phyloP scores from a whole-genome alignment of 2,329 filamentous ascomycete genomes.

The Dactylellina cionopaga region DNA sequence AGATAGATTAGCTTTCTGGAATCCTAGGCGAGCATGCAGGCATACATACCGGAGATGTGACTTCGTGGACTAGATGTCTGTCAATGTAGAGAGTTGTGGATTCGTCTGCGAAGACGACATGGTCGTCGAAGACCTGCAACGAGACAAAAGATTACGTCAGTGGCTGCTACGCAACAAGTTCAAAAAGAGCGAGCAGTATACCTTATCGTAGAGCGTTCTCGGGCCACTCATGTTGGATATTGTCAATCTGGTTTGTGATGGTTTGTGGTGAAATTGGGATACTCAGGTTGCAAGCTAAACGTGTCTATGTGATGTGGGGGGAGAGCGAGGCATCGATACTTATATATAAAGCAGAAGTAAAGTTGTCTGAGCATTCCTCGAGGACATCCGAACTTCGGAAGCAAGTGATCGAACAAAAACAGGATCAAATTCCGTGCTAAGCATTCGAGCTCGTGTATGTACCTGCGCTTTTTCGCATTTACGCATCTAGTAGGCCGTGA shows the following conservation, averaged over 20 bases:
- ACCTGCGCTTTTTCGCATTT: slow-evolving; percentile 34
- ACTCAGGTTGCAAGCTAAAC: background rate
- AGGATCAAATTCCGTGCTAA: slow-evolving; percentile 4
- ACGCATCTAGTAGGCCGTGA: no score
- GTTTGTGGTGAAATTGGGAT: background rate
- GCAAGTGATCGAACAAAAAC: background rate
- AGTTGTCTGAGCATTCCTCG: no score
- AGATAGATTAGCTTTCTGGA: slow-evolving; percentile 54
- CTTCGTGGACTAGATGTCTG: slow-evolving; percentile 97
- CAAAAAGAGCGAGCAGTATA: background rate
- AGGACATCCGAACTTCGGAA: slow-evolving; percentile 36
- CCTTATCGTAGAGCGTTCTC: slow-evolving; percentile 49
- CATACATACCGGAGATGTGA: slow-evolving; percentile 85
- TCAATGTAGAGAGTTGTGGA: slow-evolving; percentile 87
- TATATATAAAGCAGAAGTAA: no score
- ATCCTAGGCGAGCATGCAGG: slow-evolving; percentile 46
- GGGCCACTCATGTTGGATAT: slow-evolving; percentile 18
- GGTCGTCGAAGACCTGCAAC: slow-evolving; percentile 84
- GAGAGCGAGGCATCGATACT: background rate
- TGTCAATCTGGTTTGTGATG: background rate
- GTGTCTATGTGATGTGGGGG: background rate
- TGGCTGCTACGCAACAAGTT: background rate
- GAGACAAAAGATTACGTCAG: slow-evolving; percentile 13
- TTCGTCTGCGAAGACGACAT: slow-evolving; percentile 94
- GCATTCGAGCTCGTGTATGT: background rate